Evolutionary conservation across 23 red algal genomes (phyloP), one percentile per base, ranked within the genome.

Genomic region (Gracilaria caudata): DNA sequence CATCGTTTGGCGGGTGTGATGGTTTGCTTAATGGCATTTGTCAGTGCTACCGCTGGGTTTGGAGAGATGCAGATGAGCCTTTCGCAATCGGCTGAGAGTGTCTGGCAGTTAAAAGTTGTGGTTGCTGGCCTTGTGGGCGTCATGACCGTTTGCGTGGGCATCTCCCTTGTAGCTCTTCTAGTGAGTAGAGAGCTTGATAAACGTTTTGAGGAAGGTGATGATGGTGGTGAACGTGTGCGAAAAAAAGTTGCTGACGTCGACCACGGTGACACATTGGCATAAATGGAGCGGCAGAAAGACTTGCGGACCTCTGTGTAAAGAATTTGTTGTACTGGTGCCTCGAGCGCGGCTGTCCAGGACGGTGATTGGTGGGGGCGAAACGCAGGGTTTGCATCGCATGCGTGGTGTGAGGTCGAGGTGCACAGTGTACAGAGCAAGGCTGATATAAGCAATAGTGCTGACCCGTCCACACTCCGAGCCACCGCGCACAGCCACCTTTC

Each of bases 1-100:
- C 77, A 80, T 35, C 77, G 77, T 0, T 2, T 57, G 21, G 26
- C 7, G 1, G 77, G 77, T 19, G 40, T 58, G 0, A 0, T 80
- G 5, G 51, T 35, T 14, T 57, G 51, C 51, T 37, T 63, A 21
- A 39, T 80, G 51, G 38, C 77, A 21, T 80, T 63, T 33, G 29
- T 63, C 3, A 44, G 51, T 26, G 51, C 51, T 2, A 32, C 56
- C 61, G 39, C 51, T n/a, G 77, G 77, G 21, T 80, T 80, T 60
- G 77, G 51, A 3, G 46, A 80, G 35, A 37, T 80, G 77, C 77
- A 80, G 29, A 58, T 25, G 19, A 51, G 24, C 3, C 51, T 80
- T 32, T 21, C 35, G 24, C 51, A 44, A 0, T 3, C 0, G 7
- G 37, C 70, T 7, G 40, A 29, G 3, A 49, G 40, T 14, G 70